phyloP scores from a whole-genome alignment of 2,329 filamentous ascomycete genomes.

The Dactylellina sp. region DNA sequence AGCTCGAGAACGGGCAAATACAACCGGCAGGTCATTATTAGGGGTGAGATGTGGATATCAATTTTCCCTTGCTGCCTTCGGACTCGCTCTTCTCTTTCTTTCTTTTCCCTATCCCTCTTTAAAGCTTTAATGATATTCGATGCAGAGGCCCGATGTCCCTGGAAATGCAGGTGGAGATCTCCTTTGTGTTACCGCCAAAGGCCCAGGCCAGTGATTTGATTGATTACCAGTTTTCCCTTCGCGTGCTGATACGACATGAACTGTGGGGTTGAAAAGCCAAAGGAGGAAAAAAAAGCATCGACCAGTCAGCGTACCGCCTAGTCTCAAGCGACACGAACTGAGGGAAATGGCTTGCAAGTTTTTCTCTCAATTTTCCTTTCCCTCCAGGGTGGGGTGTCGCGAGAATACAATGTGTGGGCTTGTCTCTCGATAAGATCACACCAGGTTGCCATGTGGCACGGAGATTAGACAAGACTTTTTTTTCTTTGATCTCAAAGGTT shows the following conservation, averaged over 20 bases:
- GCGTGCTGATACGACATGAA: too few relatives aligned
- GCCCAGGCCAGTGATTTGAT: constrained; percentile 10
- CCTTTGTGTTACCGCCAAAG: constrained; percentile 32
- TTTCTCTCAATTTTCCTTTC: background rate
- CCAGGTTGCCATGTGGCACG: constrained; percentile 49
- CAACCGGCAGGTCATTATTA: constrained; percentile 16
- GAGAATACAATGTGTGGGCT: background rate
- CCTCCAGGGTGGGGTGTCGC: background rate
- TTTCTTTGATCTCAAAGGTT: constrained; percentile 13
- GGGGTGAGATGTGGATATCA: background rate
- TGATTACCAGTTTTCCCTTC: too few relatives aligned
- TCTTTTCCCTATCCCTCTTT: background rate
- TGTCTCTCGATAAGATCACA: constrained; percentile 31
- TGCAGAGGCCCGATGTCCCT: constrained; percentile 25
- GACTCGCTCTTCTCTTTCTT: background rate
- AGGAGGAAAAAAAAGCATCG: too few relatives aligned
- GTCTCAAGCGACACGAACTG: too few relatives aligned
- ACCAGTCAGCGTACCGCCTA: too few relatives aligned
- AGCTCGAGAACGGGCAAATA: constrained; percentile 11
- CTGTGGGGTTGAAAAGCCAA: background rate
- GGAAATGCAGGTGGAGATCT: constrained; percentile 47
- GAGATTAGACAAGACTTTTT: constrained; percentile 43
- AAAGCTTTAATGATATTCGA: background rate
- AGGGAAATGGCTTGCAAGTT: background rate
- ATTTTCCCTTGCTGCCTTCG: background rate